Conservation (phyloP, 495 filamentous ascomycete species). For the Aspergillus avenaceus region DNA sequence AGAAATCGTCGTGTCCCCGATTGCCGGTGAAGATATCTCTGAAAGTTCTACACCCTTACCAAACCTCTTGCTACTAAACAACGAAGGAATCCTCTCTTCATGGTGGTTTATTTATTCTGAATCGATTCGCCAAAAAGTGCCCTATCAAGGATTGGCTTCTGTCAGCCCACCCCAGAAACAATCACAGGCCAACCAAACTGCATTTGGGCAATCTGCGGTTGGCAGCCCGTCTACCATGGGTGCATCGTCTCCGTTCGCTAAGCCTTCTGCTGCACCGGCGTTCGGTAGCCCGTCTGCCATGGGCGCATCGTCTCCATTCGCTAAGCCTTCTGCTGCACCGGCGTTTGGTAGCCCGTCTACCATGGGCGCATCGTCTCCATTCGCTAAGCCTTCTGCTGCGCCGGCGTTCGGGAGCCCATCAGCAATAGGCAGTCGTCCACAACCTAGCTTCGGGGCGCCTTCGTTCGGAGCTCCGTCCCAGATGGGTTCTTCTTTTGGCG, state of each 20-base stretch:
- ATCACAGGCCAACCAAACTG: slow-evolving; percentile 24
- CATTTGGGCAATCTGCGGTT: slow-evolving; percentile 38
- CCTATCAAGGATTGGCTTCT: slow-evolving; percentile 65
- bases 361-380: slow-evolving; percentile 35
- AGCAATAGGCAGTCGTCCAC: slow-evolving; percentile 18
- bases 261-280: slow-evolving; percentile 27
- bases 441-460: slow-evolving; percentile 48
- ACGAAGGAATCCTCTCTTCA: slow-evolving; percentile 76
- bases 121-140: slow-evolving; percentile 66
- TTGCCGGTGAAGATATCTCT: slow-evolving; percentile 68
- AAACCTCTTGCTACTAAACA: slow-evolving; percentile 78
- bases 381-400: slow-evolving; percentile 41
- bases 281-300: slow-evolving; percentile 39
- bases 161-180: slow-evolving; percentile 24
- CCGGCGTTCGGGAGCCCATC: slow-evolving; percentile 17
- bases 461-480: slow-evolving; percentile 25
- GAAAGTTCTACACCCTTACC: slow-evolving; percentile 81
- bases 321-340: too few relatives aligned
- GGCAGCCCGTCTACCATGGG: slow-evolving; percentile 32
- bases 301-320: slow-evolving; percentile 17
- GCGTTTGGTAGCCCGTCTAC: slow-evolving; percentile 19
- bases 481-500: slow-evolving; percentile 13
- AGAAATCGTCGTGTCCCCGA: slow-evolving; percentile 73
- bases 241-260: slow-evolving; percentile 27
- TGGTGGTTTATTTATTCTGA: slow-evolving; percentile 95